Conservation (phyloP, 305 asterid species). For the Fraxinus velutina region DNA sequence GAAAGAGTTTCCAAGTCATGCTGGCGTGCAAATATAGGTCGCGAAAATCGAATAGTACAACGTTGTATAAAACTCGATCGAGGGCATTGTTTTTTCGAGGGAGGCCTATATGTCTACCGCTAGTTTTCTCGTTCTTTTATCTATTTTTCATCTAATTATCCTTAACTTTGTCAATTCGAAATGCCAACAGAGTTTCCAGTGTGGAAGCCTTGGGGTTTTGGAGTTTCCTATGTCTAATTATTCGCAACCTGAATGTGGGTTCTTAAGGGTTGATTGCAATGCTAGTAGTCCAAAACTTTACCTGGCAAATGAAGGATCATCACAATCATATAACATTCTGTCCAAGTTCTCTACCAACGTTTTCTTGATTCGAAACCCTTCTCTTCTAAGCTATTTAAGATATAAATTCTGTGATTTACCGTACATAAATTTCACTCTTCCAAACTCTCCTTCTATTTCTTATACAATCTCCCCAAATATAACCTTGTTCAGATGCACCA, state of each 20-base stretch:
- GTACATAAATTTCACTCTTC: neutral
- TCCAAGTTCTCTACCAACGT: neutral
- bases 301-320: neutral
- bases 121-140: neutral
- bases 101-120: neutral
- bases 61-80: neutral
- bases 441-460: slow-evolving; percentile 17
- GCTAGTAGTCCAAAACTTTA: slow-evolving; percentile 11
- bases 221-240: slow-evolving; percentile 13
- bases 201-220: slow-evolving; percentile 16
- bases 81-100: neutral
- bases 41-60: neutral
- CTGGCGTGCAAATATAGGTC: neutral
- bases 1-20: neutral
- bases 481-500: slow-evolving; percentile 23
- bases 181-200: slow-evolving; percentile 16
- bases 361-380: neutral
- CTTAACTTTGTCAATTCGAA: neutral
- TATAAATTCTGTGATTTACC: neutral
- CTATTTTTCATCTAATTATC: neutral
- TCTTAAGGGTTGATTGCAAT: slow-evolving; percentile 20
- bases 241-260: slow-evolving; percentile 23
- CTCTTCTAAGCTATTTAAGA: neutral
- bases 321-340: neutral
- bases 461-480: neutral